phyloP scores from a whole-genome alignment of 108 stramenopile species.

The Nitzschia sp. region DNA sequence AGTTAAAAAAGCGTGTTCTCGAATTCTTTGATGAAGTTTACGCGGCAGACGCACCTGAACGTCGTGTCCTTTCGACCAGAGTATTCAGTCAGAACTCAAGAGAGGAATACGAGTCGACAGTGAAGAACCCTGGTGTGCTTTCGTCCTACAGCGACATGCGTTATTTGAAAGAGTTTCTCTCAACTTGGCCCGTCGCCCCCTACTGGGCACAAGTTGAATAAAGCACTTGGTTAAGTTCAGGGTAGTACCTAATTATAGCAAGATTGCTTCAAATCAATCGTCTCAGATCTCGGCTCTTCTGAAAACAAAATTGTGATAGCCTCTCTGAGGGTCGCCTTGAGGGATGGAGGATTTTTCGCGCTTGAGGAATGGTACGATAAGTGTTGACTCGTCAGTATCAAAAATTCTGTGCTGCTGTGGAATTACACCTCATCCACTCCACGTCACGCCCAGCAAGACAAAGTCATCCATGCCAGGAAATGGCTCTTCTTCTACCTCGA shows the following conservation, averaged over 20 bases:
- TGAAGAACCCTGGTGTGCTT: constrained; percentile 64
- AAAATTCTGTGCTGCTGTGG: no score
- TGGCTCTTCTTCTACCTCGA: constrained; percentile 12
- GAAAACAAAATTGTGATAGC: no score
- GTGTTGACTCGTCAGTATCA: no score
- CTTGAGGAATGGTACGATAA: no score
- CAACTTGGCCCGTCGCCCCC: constrained; percentile 71
- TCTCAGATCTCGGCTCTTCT: no score
- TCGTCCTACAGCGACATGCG: constrained; percentile 71
- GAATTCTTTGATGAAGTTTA: constrained; percentile 73
- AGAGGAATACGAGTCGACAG: constrained; percentile 58
- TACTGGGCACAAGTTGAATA: constrained; percentile 63
- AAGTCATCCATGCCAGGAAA: constrained; percentile 24
- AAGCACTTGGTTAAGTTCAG: no score
- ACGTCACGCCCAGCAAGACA: constrained; percentile 15
- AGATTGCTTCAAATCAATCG: no score
- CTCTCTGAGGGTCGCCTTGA: no score
- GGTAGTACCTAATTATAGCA: no score
- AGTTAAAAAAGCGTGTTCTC: constrained; percentile 66
- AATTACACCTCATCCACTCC: not conserved
- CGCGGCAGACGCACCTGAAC: constrained; percentile 44
- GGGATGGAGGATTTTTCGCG: no score
- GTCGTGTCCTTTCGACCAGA: constrained; percentile 67
- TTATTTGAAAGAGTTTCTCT: constrained; percentile 73
- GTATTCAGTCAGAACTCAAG: constrained; percentile 71